Base-by-base conservation (phyloP, 116 monocot species). In the Posidonia oceanica region DNA sequence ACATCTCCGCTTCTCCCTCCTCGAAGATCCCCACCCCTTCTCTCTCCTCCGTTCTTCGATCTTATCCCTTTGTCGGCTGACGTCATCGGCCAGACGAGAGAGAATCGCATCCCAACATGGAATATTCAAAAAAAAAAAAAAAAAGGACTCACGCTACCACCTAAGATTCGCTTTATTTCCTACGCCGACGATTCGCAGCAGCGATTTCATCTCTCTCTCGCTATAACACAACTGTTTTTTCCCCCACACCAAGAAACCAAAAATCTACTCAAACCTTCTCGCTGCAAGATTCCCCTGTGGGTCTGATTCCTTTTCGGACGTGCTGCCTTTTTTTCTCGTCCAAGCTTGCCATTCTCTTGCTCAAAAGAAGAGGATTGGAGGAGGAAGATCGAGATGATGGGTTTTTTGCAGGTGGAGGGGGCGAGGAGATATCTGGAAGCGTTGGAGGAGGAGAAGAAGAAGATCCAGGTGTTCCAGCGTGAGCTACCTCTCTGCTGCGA, bases 401-500 rank as follows among this genome's bases (percentile, higher is more conserved):
- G 78, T 61, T 71, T 74, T 44, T 12, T 71, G n/a, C 59, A 36
- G 73, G 52, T 67, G 63, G 81, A 83, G 66, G 54, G 15, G 40
- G 39, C 17, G 39, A 63, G 48, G 12, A 86, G 84, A 20, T 96
- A 84, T 65, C 20, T 88, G 7, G 67, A 75, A 18, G 86, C 83
- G 7, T 80, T 96, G 15, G 88, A 96, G 63, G 91, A 86, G 54
- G 94, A 95, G 76, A 78, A 81, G 37, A 66, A 70, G 55, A 91
- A 95, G 88, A 91, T 95, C 74, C 69, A 81, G 68, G 84, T 91
- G 42, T 95, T 95, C 76, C 86, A 83, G 52, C 69, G 88, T 7
- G 94, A 95, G 68, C 80, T 95, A 4, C 94, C 94, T 7, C 86
- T 91, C 41, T 84, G 84, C 61, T 69, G 91, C 39, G 80, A 88